These are phyloP conservation scores for Scleroderma citrinum DNA, from an alignment of 768 basidiomycete genomes.

Conservation along the genomic window DNA sequence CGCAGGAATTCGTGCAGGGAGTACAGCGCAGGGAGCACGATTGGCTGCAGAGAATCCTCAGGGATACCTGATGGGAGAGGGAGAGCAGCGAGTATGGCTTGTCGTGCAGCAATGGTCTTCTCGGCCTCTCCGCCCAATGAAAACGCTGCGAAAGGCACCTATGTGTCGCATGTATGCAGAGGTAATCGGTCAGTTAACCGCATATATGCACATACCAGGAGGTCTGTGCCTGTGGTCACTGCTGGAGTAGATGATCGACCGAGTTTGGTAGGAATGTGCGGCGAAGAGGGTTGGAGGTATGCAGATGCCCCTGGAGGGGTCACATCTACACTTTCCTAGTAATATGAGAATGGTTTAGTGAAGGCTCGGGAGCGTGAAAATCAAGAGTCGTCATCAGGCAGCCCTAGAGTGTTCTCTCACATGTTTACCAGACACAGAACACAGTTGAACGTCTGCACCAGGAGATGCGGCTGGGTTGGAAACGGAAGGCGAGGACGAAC, in stretches of 20 bases:
- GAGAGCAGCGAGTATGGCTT: conserved; percentile 49
- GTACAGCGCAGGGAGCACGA: conserved; percentile 56
- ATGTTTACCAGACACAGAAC: neutral
- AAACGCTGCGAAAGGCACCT: neutral
- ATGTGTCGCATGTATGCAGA: neutral
- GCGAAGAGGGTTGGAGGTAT: neutral
- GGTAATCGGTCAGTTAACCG: neutral
- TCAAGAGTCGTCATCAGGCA: too few relatives aligned
- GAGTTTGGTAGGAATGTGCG: neutral
- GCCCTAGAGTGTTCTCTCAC: neutral
- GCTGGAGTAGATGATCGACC: neutral
- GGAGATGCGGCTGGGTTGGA: conserved; percentile 5
- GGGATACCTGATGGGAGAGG: conserved; percentile 62
- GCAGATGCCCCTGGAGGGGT: neutral
- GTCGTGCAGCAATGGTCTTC: conserved; percentile 47
- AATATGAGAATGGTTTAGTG: neutral
- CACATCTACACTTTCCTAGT: neutral
- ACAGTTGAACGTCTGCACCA: neutral
- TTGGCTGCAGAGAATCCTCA: conserved; percentile 61
- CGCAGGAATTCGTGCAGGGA: conserved; percentile 67
- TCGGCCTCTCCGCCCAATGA: conserved; percentile 16
- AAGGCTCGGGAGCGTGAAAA: neutral
- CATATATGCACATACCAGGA: conserved; percentile 18
- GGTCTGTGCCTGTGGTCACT: neutral
- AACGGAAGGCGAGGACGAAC: conserved; percentile 17